Base-by-base conservation (phyloP, 441 rosid species). In the Viola pubescens region DNA sequence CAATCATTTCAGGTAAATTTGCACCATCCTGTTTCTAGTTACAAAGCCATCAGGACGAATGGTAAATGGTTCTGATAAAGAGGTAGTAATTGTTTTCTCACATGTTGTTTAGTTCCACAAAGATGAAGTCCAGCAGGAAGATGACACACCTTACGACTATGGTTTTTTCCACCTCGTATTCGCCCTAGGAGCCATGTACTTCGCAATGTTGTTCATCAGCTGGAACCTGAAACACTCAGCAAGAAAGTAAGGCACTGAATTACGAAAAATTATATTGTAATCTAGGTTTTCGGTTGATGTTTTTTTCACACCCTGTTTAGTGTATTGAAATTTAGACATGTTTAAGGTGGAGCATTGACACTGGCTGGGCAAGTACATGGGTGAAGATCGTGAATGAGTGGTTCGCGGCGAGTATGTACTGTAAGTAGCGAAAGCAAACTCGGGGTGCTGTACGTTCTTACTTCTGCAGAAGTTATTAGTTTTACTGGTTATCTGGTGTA, bases 301-400 rank as follows among this genome's bases (percentile, higher is more conserved):
- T 0, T 26, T 26, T 26, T 26, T 26, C 34, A 26, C 34, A 26
- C 34, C 34, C 2, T 26, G 34, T 26, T 26, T 26, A 26, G 34
- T 26, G 2, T 26, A 26, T 26, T 26, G 2, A 26, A 26, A 2
- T 26, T 26, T 26, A 2, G 34, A 34, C 48, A 48, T 16, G 56
- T 50, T 40, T 55, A 60, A 91, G 98, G 77, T 91, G 96, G 98
- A 83, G 86, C 73, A 88, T 88, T 9, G 96, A 88, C 65, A 89
- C 85, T 58, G 95, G 98, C 2, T 88, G 95, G 96, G 73, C 89
- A 63, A 91, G 98, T 64, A 88, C 91, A 19, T 91, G 95, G 96
- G 92, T 91, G 45, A 91, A 91, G 73, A 83, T 91, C 54, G 54
- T 91, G 65, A 91, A 86, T 10, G 89, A 86, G 80, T 88, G 96